Evolutionary conservation across 1,139 yeast species (phyloP).

Genomic region (Pichiaceae sp.): DNA sequence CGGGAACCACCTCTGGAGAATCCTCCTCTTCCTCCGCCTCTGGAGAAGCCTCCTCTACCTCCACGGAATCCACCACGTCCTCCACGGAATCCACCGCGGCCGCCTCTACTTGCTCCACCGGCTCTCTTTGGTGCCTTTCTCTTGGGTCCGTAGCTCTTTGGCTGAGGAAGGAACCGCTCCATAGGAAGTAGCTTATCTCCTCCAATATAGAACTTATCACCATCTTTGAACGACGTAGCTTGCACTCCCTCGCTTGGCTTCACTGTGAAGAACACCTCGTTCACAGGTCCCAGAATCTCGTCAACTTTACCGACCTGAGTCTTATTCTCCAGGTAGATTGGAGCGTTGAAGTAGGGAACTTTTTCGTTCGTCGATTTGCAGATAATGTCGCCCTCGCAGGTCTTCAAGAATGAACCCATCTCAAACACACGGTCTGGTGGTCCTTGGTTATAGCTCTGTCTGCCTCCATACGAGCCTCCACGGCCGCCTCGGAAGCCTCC

Average conservation of each 20-base stretch:
- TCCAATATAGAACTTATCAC: conserved; percentile 93
- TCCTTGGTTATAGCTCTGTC: conserved; percentile 57
- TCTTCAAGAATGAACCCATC: conserved; percentile 87
- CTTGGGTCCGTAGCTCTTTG: conserved; percentile 71
- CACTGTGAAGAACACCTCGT: conserved; percentile 93
- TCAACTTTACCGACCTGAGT: conserved; percentile 96
- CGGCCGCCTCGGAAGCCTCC: conserved; percentile 26
- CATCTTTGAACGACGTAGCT: conserved; percentile 86
- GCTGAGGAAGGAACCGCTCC: conserved; percentile 92
- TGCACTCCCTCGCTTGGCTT: conserved; percentile 95
- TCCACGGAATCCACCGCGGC: conserved; percentile 31
- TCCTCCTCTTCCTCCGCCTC: conserved; percentile 18
- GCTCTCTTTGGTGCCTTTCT: conserved; percentile 63
- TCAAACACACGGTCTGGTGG: conserved; percentile 94
- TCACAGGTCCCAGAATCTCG: conserved; percentile 94
- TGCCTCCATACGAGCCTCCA: conserved; percentile 46
- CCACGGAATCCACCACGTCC: conserved; percentile 24
- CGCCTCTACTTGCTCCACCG: conserved; percentile 40
- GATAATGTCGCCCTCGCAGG: conserved; percentile 96
- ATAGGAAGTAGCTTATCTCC: conserved; percentile 92
- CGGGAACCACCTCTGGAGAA: conserved; percentile 9
- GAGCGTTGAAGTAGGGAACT: conserved; percentile 98
- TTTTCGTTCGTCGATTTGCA: conserved; percentile 92
- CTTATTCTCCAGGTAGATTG: conserved; percentile 91
- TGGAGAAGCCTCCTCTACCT: conserved; percentile 34